A percentile compares a stretch with the other conserved stretches of the same genome.
These are phyloP conservation scores for Theileria parva DNA, from an alignment of 169 alveolate species.

Conservation along the genomic window DNA sequence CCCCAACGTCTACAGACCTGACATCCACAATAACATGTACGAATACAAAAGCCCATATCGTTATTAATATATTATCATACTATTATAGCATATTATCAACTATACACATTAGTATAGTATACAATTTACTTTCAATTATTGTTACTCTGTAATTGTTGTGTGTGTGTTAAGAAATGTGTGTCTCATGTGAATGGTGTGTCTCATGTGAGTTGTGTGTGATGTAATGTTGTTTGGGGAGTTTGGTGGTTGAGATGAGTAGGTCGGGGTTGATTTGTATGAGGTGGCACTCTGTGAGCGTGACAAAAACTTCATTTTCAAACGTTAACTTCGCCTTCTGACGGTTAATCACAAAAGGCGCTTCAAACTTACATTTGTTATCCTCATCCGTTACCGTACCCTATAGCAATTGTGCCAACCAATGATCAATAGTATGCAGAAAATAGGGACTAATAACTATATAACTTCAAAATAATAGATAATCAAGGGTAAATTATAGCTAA, in stretches of 20 bases:
- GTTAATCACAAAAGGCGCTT: slow-evolving; percentile 31
- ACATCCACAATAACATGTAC: slow-evolving; percentile 1
- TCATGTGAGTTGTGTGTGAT: not conserved
- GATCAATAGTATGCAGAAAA: no score
- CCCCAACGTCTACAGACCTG: slow-evolving; percentile 11
- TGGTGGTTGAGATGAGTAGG: slow-evolving; percentile 4
- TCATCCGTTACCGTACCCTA: slow-evolving; percentile 18
- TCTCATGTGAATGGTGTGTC: no score
- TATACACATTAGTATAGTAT: not conserved
- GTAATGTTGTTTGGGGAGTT: not conserved
- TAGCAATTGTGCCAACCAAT: no score
- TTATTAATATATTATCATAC: not conserved
- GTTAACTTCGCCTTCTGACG: not conserved
- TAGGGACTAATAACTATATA: no score
- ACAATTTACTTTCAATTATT: no score
- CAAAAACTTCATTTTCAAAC: not conserved
- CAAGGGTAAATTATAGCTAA: no score
- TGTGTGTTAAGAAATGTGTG: not conserved
- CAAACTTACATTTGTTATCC: not conserved
- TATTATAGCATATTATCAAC: not conserved
- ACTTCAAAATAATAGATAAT: no score
- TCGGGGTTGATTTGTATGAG: slow-evolving; percentile 32
- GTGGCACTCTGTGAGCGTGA: slow-evolving; percentile 62
- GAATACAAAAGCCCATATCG: slow-evolving; percentile 14
- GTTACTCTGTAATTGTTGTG: no score